Conservation (phyloP, 768 basidiomycete genomes). For the Filobasidium wieringae region DNA sequence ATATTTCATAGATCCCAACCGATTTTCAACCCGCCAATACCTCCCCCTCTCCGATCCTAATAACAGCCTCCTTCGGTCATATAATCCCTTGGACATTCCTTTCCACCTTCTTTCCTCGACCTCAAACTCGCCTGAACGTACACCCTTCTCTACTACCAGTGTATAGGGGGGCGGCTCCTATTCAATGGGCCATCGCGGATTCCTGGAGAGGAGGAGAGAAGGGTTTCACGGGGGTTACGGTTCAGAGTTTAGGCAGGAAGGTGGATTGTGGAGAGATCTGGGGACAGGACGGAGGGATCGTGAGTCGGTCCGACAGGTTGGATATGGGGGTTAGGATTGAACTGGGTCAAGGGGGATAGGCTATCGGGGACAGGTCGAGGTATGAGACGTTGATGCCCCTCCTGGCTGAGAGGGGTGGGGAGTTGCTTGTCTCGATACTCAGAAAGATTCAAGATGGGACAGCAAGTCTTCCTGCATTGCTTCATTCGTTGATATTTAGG, state of each 20-base stretch:
- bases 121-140: constrained; percentile 58
- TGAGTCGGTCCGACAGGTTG: constrained; percentile 37
- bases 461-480: constrained; percentile 38
- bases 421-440: constrained; percentile 58
- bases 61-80: constrained; percentile 88
- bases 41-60: constrained; percentile 45
- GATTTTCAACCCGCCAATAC: constrained; percentile 31
- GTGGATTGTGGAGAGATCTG: constrained; percentile 71
- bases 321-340: no score
- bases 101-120: constrained; percentile 46
- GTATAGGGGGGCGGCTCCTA: constrained; percentile 83
- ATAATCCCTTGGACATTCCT: constrained; percentile 58
- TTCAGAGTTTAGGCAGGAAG: constrained; percentile 46
- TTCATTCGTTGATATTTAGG: background rate
- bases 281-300: constrained; percentile 45
- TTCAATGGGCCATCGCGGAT: constrained; percentile 67
- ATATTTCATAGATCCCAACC: constrained; percentile 44
- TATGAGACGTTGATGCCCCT: constrained; percentile 51
- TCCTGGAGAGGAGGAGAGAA: constrained; percentile 40
- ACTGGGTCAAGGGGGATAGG: constrained; percentile 43
- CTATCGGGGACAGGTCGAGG: constrained; percentile 45
- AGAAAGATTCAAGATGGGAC: constrained; percentile 51
- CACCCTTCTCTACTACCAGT: constrained; percentile 78
- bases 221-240: constrained; percentile 61
- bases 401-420: constrained; percentile 56